Conservation (phyloP, 78 protist species). For the Dictyostelium brefeldianum region DNA sequence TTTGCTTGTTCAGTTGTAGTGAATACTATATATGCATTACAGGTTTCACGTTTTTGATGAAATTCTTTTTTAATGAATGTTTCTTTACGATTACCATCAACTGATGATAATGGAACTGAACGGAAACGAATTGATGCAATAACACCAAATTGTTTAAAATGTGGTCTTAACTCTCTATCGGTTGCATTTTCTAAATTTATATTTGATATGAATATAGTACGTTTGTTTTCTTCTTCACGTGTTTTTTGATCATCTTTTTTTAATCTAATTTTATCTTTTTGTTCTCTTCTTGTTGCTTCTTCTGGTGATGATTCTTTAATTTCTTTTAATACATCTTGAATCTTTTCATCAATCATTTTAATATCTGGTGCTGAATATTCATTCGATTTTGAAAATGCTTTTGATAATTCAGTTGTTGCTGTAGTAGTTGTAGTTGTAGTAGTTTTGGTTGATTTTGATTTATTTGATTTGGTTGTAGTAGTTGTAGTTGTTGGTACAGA, state of each 20-base stretch:
- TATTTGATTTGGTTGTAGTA: neutral
- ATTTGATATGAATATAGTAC: constrained; percentile 63
- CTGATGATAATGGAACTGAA: constrained; percentile 25
- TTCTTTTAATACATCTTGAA: neutral
- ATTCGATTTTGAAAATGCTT: constrained; percentile 37
- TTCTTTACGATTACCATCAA: constrained; percentile 46
- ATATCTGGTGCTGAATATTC: constrained; percentile 8
- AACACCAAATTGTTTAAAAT: constrained; percentile 39
- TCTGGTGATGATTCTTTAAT: neutral
- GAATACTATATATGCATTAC: constrained; percentile 67
- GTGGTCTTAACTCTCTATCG: neutral
- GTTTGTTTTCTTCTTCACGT: constrained; percentile 19
- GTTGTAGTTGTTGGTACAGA: neutral
- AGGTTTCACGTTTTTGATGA: constrained; percentile 49
- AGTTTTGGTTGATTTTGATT: neutral
- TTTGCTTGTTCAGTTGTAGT: neutral
- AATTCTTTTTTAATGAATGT: constrained; percentile 54
- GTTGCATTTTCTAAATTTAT: constrained; percentile 1
- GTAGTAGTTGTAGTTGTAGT: neutral
- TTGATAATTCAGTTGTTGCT: neutral
- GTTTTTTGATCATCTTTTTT: neutral
- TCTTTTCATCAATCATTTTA: neutral
- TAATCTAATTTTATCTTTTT: neutral
- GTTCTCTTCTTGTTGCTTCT: constrained; percentile 2
- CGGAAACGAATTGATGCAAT: constrained; percentile 38